Conservation (phyloP, 2,329 filamentous ascomycete genomes). For the Fusarium verrucosum region DNA sequence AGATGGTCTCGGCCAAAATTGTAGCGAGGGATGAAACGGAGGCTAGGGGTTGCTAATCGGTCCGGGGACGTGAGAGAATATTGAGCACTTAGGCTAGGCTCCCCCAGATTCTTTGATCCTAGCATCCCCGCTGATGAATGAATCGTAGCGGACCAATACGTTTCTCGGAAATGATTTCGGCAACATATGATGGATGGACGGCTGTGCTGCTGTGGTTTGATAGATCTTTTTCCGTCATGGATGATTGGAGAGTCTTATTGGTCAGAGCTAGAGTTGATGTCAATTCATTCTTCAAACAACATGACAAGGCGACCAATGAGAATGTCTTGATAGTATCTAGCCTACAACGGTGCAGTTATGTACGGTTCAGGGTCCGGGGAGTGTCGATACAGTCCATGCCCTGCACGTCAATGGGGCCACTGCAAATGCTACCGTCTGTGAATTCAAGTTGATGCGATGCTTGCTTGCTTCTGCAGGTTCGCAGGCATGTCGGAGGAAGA, state of each 20-base stretch:
- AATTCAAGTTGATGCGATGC: not conserved
- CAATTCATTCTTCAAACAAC: constrained; percentile 46
- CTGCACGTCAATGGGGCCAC: constrained; percentile 33
- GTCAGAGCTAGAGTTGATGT: constrained; percentile 35
- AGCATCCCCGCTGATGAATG: constrained; percentile 11
- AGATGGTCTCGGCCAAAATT: constrained; percentile 12
- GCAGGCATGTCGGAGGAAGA: constrained; percentile 25
- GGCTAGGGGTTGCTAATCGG: constrained; percentile 29
- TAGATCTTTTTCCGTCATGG: constrained; percentile 30
- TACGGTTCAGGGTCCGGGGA: constrained; percentile 30
- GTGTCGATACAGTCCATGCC: constrained; percentile 33
- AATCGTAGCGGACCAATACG: constrained; percentile 17
- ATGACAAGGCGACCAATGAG: constrained; percentile 43
- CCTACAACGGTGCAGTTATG: not conserved
- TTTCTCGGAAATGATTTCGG: constrained; percentile 24
- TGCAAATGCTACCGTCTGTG: constrained; percentile 3
- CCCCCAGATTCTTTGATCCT: constrained; percentile 34
- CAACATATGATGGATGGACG: constrained; percentile 24
- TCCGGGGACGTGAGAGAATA: constrained; percentile 14
- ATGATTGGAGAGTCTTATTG: constrained; percentile 31
- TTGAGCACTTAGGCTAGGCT: constrained; percentile 4
- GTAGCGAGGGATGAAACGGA: constrained; percentile 27
- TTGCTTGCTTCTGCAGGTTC: constrained; percentile 17
- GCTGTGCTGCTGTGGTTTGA: constrained; percentile 20
- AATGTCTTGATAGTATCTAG: constrained; percentile 38